Base-by-base conservation (phyloP, 306 rosid species). In the Hippophae gyantsensis region DNA sequence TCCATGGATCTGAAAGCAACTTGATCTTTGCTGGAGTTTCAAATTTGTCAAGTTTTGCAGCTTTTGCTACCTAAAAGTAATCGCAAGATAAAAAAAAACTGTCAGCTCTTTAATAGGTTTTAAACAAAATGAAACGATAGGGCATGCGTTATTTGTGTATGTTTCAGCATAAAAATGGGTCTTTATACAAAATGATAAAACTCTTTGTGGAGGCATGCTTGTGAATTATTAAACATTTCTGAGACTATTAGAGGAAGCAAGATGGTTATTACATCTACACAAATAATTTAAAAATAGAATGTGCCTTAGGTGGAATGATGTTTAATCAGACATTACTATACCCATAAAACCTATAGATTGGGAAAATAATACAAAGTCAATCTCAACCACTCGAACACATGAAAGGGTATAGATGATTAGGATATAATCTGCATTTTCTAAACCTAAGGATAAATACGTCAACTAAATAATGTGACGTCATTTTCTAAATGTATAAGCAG, bases 11-110 rank as follows among this genome's bases (percentile, higher is more conserved):
- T 2, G 84, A 54, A 12, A 80, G 58, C 76, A 90, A 71, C 74
- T 78, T 78, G 10, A 83, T 79, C 86, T 81, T 90, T 2, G 82
- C 86, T 47, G 98, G 98, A 43, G 69, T 66, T 69, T 90, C 97
- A 53, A 82, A 68, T 77, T 85, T 90, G 45, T 84, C 76, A 78
- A 90, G 74, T 65, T 79, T 87, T 57, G 75, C 74, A 46, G 77
- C 75, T 71, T 90, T 87, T 23, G 78, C 98, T 10, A 62, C 83
- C 96, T 90, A 83, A 64, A 69, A 42, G 7, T 10, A 25, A 25
- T 3, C 1, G 5, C 13, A 45, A 6, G 5, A 18, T 38, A 69
- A 42, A 66, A 26, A 9, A 56, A 9, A 5, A 57, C 56, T 70
- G 9, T 56, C 48, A 43, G 23, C 52, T 59, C 13, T 38, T 7